phyloP scores from a whole-genome alignment of 305 asterid species.

The Caryopteris hybrid region DNA sequence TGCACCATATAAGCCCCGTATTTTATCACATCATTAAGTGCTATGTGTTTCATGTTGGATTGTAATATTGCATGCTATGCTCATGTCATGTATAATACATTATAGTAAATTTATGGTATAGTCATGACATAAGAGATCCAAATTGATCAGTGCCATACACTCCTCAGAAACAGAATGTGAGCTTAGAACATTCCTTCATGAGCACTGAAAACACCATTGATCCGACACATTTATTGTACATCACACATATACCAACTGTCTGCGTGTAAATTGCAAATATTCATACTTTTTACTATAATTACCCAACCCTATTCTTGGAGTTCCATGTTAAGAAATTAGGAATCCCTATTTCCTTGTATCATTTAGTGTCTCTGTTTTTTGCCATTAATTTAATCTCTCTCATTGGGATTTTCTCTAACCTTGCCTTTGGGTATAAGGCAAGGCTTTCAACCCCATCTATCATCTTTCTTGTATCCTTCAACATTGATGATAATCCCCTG shows the following conservation, averaged over 20 bases:
- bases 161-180: background rate
- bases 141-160: too few species aligned
- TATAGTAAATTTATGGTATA: too few species aligned
- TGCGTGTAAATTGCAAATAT: slow-evolving; percentile 3
- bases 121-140: too few species aligned
- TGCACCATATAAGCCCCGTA: too few species aligned
- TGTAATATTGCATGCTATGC: too few species aligned
- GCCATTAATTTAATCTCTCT: background rate
- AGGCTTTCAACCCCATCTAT: slow-evolving; percentile 17
- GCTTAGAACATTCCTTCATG: background rate
- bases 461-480: background rate
- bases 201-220: slow-evolving; percentile 5
- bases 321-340: background rate
- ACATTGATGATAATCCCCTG: background rate
- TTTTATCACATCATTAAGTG: too few species aligned
- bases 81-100: too few species aligned
- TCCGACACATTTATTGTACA: background rate
- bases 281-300: slow-evolving; percentile 17
- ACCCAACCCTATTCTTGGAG: slow-evolving; percentile 1
- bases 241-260: slow-evolving; percentile 9
- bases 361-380: background rate
- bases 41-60: too few species aligned
- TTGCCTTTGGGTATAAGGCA: slow-evolving; percentile 38
- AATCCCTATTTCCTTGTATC: background rate
- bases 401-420: slow-evolving; percentile 18